Conservation (phyloP, 805 yeast species). For the Saturnispora gosingensis region DNA sequence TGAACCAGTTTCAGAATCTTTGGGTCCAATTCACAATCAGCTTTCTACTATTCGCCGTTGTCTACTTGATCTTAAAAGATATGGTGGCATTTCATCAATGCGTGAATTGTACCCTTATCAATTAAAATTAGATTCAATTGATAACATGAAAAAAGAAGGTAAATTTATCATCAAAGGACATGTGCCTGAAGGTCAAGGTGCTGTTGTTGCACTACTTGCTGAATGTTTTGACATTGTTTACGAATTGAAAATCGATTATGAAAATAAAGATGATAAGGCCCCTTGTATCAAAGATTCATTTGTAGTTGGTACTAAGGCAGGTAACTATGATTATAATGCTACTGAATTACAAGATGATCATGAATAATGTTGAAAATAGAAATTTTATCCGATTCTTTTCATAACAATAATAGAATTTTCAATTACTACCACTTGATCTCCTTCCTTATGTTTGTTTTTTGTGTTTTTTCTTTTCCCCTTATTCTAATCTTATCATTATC, state of each 20-base stretch:
- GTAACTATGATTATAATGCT: conserved; percentile 28
- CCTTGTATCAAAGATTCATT: conserved; percentile 21
- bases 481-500: not conserved
- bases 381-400: not conserved
- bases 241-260: conserved; percentile 80
- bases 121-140: conserved; percentile 84
- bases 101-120: conserved; percentile 95
- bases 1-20: conserved; percentile 91
- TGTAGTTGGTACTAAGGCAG: conserved; percentile 31
- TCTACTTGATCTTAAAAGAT: conserved; percentile 76
- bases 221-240: conserved; percentile 92
- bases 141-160: conserved; percentile 81
- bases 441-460: not conserved
- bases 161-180: conserved; percentile 81
- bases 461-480: not conserved
- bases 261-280: conserved; percentile 42
- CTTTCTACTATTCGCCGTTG: conserved; percentile 86
- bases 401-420: not conserved
- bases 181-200: conserved; percentile 97
- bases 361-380: not conserved
- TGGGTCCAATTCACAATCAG: conserved; percentile 91
- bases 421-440: not conserved
- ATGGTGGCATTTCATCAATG: conserved; percentile 82
- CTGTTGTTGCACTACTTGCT: conserved; percentile 80
- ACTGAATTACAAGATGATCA: conserved; percentile 21